phyloP scores from a whole-genome alignment of 2,329 filamentous ascomycete genomes.

The Diplodia mutila region DNA sequence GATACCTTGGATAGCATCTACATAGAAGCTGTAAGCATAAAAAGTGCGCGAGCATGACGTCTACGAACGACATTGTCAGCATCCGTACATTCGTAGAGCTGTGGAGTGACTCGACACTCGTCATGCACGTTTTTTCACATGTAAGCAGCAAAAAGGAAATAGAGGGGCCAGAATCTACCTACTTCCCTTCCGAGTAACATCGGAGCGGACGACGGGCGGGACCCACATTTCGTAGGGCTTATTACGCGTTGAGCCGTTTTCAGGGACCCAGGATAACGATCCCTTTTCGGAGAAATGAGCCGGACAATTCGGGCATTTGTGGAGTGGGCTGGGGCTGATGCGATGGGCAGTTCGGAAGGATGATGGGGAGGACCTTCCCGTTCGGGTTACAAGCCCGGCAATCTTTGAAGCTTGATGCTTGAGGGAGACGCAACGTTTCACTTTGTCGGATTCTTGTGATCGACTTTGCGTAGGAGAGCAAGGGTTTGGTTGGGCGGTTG shows the following conservation, averaged over 20 bases:
- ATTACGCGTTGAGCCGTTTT: background rate
- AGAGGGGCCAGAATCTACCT: background rate
- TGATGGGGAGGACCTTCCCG: background rate
- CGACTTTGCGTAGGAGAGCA: background rate
- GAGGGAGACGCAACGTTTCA: background rate
- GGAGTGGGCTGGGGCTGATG: background rate
- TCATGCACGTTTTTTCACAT: background rate
- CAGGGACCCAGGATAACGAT: background rate
- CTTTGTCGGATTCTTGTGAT: background rate
- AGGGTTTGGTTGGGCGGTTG: background rate
- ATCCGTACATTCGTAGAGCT: background rate
- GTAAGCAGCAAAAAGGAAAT: background rate
- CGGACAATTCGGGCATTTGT: background rate
- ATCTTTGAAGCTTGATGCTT: background rate
- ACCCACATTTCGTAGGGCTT: background rate
- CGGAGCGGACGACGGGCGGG: background rate
- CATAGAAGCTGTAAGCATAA: background rate
- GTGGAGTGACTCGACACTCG: background rate
- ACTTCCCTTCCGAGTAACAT: background rate
- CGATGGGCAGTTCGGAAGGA: background rate
- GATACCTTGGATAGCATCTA: background rate
- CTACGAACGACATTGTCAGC: background rate
- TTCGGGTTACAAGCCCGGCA: background rate
- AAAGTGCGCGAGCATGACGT: background rate
- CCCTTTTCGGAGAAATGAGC: background rate